Base-by-base conservation (phyloP, 116 monocot genomes). In the Zostera marina region DNA sequence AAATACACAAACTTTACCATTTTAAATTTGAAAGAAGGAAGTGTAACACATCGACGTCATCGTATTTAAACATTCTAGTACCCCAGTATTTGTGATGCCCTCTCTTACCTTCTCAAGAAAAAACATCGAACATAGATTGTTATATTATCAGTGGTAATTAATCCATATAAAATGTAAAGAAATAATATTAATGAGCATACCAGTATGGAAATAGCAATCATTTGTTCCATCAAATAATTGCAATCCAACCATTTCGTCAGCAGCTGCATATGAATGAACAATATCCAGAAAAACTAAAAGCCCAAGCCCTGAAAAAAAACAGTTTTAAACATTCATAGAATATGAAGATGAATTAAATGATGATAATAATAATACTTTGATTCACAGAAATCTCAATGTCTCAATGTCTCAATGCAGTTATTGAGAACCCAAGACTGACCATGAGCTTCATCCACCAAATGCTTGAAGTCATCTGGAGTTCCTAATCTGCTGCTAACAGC, bases 401-500 rank as follows among this genome's bases (percentile, higher is more conserved):
- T n/a, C n/a, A n/a, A n/a, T n/a, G n/a, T n/a, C n/a, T n/a, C n/a
- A 54, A 54, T 54, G 22, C 19, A 17, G 47, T 8, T 24, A 26
- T 5, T 22, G 24, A 23, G 11, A 47, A 46, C 8, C 23, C 24
- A 46, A 47, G 24, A 46, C 44, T 56, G 25, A 98, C 96, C 91
- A 81, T 99, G 98, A 60, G 91, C 98, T 72, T 90, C 87, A 67
- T 99, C 98, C 38, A 99, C 86, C 64, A 99, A 70, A 39, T 54
- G 63, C 76, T 99, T 99, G 72, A 99, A 99, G 65, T 99, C 98
- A 66, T 99, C 77, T 65, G 98, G 98, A 49, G 83, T 83, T 63
- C 98, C 98, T 72, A 79, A 99, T 86, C 98, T 74, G 79, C 98
- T 99, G 57, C 98, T 99, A 52, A 91, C 87, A 45, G 98, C 87